phyloP scores from a whole-genome alignment of 2,329 filamentous ascomycete species.

The Fusarium praegraminearum region DNA sequence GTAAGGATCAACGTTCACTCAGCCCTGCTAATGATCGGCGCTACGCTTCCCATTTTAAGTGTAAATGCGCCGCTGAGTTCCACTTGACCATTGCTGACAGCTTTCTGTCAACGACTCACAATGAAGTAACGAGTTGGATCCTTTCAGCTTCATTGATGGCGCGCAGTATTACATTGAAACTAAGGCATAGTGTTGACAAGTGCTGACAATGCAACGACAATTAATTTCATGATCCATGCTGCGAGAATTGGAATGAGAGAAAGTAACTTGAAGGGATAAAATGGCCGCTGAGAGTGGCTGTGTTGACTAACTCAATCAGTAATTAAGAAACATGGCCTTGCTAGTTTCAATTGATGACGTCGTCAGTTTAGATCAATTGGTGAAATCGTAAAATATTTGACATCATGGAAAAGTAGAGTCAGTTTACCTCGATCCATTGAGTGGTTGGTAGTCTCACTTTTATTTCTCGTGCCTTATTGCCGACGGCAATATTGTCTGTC shows the following conservation, averaged over 20 bases:
- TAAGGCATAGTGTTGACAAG: background rate
- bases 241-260: too few species aligned
- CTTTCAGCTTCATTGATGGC: background rate
- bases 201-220: background rate
- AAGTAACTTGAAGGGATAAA: background rate
- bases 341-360: background rate
- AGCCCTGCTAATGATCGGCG: background rate
- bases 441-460: background rate
- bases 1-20: background rate
- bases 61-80: background rate
- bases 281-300: background rate
- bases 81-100: background rate
- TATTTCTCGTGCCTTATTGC: background rate
- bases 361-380: background rate
- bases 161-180: background rate
- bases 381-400: background rate
- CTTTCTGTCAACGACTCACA: background rate
- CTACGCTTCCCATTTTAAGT: background rate
- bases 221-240: rapidly evolving
- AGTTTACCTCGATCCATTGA: too few species aligned
- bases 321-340: background rate
- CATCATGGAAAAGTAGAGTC: too few species aligned
- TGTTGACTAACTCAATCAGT: background rate
- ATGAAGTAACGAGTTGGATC: background rate
- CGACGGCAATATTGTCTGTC: background rate